These are phyloP conservation scores for Boletus rubropictus DNA, from an alignment of 768 basidiomycete genomes.

Conservation along the genomic window DNA sequence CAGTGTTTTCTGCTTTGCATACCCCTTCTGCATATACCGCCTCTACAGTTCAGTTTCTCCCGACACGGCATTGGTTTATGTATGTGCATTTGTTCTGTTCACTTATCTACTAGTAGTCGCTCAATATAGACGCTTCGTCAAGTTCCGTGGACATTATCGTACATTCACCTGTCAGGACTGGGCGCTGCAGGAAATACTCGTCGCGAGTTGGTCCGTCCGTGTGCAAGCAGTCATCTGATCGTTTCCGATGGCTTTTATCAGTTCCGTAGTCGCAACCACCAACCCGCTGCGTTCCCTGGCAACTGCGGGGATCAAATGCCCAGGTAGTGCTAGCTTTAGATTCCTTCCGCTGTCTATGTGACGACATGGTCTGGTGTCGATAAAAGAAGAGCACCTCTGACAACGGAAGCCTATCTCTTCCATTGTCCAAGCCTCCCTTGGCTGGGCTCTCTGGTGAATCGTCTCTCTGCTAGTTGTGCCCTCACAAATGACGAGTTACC, in stretches of 20 bases:
- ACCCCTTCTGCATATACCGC: slow-evolving; percentile 23
- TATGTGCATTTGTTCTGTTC: slow-evolving; percentile 13
- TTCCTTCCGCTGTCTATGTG: background rate
- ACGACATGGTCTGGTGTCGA: background rate
- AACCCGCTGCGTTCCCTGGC: background rate
- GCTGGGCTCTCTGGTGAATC: background rate
- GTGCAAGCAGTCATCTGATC: slow-evolving; percentile 1
- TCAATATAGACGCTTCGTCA: slow-evolving; percentile 16
- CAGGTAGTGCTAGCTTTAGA: background rate
- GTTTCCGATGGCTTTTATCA: background rate
- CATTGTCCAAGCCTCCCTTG: background rate
- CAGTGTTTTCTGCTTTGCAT: slow-evolving; percentile 6
- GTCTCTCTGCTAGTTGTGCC: background rate
- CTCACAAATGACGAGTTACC: background rate
- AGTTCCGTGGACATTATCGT: slow-evolving; percentile 2
- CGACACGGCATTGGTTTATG: slow-evolving; percentile 9
- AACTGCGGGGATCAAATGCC: background rate
- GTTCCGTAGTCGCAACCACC: background rate
- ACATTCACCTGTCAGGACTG: background rate
- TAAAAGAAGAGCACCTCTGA: background rate
- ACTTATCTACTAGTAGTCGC: slow-evolving; percentile 18
- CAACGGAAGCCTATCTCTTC: background rate
- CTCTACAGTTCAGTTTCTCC: slow-evolving; percentile 4
- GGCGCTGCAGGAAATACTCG: background rate
- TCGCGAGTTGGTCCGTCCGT: background rate